Evolutionary conservation across 75 land plant genomes (phyloP).

Genomic region (Cryptomeria japonica): DNA sequence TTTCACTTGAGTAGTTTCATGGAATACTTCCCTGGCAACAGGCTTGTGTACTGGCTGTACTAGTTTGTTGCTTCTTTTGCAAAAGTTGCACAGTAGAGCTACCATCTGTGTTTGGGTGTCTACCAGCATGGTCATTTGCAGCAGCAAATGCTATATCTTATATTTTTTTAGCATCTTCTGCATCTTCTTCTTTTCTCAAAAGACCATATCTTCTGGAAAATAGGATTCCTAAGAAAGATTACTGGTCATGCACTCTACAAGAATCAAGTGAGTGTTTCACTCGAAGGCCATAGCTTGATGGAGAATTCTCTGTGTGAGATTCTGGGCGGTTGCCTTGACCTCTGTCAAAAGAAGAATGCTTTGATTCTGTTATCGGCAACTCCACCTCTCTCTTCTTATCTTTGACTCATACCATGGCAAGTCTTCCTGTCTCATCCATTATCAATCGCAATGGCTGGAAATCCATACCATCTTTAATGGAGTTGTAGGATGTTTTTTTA

Average conservation of each 20-base stretch:
- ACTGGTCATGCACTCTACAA: slow-evolving; percentile 60
- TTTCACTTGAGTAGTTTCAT: neutral
- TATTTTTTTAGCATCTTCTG: slow-evolving; percentile 53
- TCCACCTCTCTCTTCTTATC: too few species aligned
- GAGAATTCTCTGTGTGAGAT: slow-evolving; percentile 16
- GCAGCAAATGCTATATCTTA: slow-evolving; percentile 61
- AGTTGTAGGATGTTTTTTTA: too few species aligned
- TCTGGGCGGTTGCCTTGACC: neutral
- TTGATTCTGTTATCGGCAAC: neutral
- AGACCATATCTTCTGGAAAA: slow-evolving; percentile 63
- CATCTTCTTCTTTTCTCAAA: slow-evolving; percentile 59
- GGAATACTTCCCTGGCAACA: neutral
- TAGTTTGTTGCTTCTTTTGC: slow-evolving; percentile 84
- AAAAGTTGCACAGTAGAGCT: slow-evolving; percentile 72
- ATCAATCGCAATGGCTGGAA: too few species aligned
- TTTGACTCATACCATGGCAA: too few species aligned
- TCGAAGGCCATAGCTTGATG: slow-evolving; percentile 85
- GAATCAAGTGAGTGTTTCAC: slow-evolving; percentile 56
- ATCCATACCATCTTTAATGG: too few species aligned
- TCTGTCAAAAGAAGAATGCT: neutral
- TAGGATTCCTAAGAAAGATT: slow-evolving; percentile 62
- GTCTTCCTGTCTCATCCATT: too few species aligned
- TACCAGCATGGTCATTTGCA: slow-evolving; percentile 57
- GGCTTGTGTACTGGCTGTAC: neutral
- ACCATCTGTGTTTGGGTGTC: slow-evolving; percentile 63